Evolutionary conservation across 768 basidiomycete genomes (phyloP), one percentile per base, ranked within the genome.

Genomic region (Leccinum olivaceopallidum): DNA sequence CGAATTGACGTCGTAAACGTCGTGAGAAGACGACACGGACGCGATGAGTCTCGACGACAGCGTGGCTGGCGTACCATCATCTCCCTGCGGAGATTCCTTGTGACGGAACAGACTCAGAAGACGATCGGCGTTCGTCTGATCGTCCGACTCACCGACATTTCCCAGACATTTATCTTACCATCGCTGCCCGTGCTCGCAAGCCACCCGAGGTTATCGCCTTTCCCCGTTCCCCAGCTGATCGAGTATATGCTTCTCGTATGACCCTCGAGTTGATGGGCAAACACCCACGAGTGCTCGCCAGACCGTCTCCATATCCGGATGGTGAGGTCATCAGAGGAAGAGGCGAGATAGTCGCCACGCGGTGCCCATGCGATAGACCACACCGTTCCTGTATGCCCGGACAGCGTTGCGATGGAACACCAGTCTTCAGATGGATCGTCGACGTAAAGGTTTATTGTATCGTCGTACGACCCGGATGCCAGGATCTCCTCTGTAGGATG

Each of bases 401-500:
- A 81, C 4, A 98, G 80, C 2, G 94, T 95, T 60, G 85, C 73
- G 63, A 94, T 90, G 68, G 88, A 89, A 67, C 84, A 92, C 94
- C 97, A 98, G 72, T 99, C 97, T 62, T 96, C 93, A 28, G 85
- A 85, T 0, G 94, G 94, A 71, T 98, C 95, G 67, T 98, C 95
- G 57, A 91, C 76, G 75, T 95, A 95, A 30, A 99, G 84, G 62
- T 92, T 94, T 72, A 99, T 90, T 2, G 91, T 94, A 66, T 98
- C 95, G 70, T 99, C 97, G 76, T 98, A 99, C 0, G 96, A 98
- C 4, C 87, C 92, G 2, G 96, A 98, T 28, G 96, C 96, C 57
- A 99, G 87, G 63, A 98, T 93, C 92, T 98, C 95, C 78, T 98
- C 95, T 5, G 78, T 83, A 7, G 97, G 96, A 77, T 98, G 94